Conservation (phyloP, 73 alveolate species). For the Paramecium bursaria region DNA sequence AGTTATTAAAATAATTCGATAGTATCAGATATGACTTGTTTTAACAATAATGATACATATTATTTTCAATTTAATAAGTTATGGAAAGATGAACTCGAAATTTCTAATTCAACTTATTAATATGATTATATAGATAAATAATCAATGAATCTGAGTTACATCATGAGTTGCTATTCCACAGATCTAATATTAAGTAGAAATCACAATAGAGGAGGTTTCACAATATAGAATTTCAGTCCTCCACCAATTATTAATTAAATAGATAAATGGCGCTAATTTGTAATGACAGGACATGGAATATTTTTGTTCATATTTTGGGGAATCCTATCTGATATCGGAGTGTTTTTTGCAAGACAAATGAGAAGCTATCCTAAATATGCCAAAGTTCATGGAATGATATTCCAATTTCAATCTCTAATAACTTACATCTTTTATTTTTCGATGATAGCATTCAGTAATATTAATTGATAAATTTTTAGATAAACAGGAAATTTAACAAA, state of each 20-base stretch:
- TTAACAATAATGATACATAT: too few relatives aligned
- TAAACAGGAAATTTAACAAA: conserved; percentile 23
- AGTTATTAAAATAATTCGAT: too few relatives aligned
- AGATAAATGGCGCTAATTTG: neutral
- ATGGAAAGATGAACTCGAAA: too few relatives aligned
- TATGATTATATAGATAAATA: too few relatives aligned
- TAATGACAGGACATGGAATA: conserved; percentile 22
- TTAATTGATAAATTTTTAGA: neutral
- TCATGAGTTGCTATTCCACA: too few relatives aligned
- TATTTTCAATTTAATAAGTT: too few relatives aligned
- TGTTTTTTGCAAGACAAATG: conserved; percentile 44
- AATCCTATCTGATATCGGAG: conserved; percentile 31
- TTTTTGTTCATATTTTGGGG: conserved; percentile 49
- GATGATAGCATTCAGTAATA: conserved; percentile 26
- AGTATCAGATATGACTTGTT: too few relatives aligned
- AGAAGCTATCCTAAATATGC: conserved; percentile 56
- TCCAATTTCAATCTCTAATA: neutral
- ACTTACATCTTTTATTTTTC: conserved; percentile 43
- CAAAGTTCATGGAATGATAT: conserved; percentile 56
- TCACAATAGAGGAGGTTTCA: conserved; percentile 53
- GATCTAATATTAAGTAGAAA: conserved; percentile 4
- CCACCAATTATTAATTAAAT: neutral
- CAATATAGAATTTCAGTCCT: neutral
- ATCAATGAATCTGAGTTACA: too few relatives aligned
- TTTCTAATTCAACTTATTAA: too few relatives aligned